Base-by-base conservation (phyloP, 768 basidiomycete species). In the Atractiella rhizophila region DNA sequence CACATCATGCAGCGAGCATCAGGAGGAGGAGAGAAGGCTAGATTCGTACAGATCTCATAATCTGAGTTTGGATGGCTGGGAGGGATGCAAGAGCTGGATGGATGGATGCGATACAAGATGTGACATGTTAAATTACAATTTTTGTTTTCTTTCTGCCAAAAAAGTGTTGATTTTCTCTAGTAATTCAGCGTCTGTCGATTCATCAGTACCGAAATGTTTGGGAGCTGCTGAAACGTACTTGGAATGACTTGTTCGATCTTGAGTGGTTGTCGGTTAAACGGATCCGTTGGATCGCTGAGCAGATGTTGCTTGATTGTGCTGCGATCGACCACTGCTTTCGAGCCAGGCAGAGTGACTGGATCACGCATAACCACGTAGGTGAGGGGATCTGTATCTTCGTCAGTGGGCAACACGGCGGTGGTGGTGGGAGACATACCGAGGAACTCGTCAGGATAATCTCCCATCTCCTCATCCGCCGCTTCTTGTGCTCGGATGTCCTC, bases 361-460 rank as follows among this genome's bases (percentile, higher is more conserved):
- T 98, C 83, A 40, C 72, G 74, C 91, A 98, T 98, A 40, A 98
- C 55, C 4, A 78, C 77, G 52, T 68, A 75, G 72, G 86, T 81
- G 48, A 91, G 64, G 1, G 80, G 82, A 57, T 86, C 83, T 86
- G 48, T 7, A 40, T 16, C 34, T 16, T 31, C 13, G 39, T 15
- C 21, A 26, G 15, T 26, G 21, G 2, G 34, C 34, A 36, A 27
- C n/a, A 38, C 12, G 7, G 2, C 35, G n/a, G 6, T n/a, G 10
- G 10, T 13, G 21, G 33, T 29, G 11, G 38, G 33, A 15, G 3
- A 53, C 73, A 37, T 51, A 83, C 85, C 86, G 37, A 85, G 58
- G 66, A 76, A 96, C 56, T 98, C 88, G 31, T 98, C 91, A 0
- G 91, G 91, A 37, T 86, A 60, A 16, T 96, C 91, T 24, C 78